Percentiles rank a stretch among this genome's conserved stretches.
Conservation (phyloP, 2,329 filamentous ascomycete species). For the Clonostachys rosea region DNA sequence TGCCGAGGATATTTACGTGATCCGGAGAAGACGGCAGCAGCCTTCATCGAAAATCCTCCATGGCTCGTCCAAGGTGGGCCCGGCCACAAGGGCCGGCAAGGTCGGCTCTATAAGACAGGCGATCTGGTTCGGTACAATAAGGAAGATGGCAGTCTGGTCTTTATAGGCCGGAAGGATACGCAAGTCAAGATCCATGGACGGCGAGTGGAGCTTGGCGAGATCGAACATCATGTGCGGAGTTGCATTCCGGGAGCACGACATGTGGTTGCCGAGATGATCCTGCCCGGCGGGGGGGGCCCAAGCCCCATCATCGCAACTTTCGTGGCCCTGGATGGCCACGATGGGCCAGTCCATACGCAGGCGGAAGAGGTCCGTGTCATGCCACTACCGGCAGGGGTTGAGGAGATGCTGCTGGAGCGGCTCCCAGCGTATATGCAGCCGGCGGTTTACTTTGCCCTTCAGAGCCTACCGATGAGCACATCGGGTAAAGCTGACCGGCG, state of each 20-base stretch:
- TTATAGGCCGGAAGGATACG: slow-evolving; percentile 42
- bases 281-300: not conserved
- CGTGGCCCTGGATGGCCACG: not conserved
- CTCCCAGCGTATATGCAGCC: slow-evolving; percentile 2
- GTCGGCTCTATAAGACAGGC: slow-evolving; percentile 12
- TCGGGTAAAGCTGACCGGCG: slow-evolving; percentile 36
- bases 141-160: slow-evolving; percentile 26
- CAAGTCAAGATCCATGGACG: slow-evolving; percentile 29
- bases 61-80: slow-evolving; percentile 1
- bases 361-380: not conserved
- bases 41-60: slow-evolving; percentile 13
- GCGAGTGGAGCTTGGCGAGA: slow-evolving; percentile 34
- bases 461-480: not conserved
- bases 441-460: not conserved
- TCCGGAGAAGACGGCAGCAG: slow-evolving; percentile 10
- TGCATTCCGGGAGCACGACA: slow-evolving; percentile 7
- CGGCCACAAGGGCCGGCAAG: slow-evolving; percentile 13
- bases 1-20: slow-evolving; percentile 13
- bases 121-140: slow-evolving; percentile 16
- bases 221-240: slow-evolving; percentile 5
- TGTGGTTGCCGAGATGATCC: slow-evolving; percentile 3
- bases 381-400: not conserved
- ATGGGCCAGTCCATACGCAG: not conserved
- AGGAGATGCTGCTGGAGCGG: not conserved
- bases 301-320: slow-evolving; percentile 2